Evolutionary conservation across 2,329 filamentous ascomycete species (phyloP), one percentile per base, ranked within the genome.

Genomic region (Fusarium odoratissimum): DNA sequence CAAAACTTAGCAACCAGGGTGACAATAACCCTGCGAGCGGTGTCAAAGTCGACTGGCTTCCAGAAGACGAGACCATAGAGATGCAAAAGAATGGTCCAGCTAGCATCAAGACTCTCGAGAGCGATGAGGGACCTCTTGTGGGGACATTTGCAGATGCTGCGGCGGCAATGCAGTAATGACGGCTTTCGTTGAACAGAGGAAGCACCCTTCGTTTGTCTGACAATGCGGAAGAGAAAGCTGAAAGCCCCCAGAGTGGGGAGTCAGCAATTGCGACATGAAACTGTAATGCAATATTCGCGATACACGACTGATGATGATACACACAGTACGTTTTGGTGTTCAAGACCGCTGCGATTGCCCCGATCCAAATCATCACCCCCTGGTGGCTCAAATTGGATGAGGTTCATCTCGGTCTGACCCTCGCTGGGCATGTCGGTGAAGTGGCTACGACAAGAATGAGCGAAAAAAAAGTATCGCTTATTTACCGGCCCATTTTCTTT

Each of bases 121-220:
- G 78, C 31, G 80, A 81, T 35, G 77, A 78, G 16, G 81, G 77
- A 19, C 84, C 86, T 49, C 84, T 91, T 44, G 87, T 90, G 19
- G 88, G 89, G 46, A 90, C 88, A 21, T 91, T 91, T 82, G 86
- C 87, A 48, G 89, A 90, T 76, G 89, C 88, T 28, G 88, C 87
- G 28, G 85, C 85, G 16, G 86, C 85, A 21, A 87, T 88, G 82
- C 82, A 83, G 76, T 81, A 71, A 68, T 56, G 46, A 57, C 23
- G 44, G 38, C 33, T 38, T 46, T 23, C 44, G 38, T 33, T 46
- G 28, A 61, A 57, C 25, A 55, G 23, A 55, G 38, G 42, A 40
- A 60, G 45, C 38, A 48, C 56, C 25, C 8, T 31, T 48, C 31
- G 40, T 33, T 55, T 33, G 42, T 17, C 38, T 30, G 40, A 38